Evolutionary conservation across 2,329 filamentous ascomycete species (phyloP).

Genomic region (Atkinsonella texensis): DNA sequence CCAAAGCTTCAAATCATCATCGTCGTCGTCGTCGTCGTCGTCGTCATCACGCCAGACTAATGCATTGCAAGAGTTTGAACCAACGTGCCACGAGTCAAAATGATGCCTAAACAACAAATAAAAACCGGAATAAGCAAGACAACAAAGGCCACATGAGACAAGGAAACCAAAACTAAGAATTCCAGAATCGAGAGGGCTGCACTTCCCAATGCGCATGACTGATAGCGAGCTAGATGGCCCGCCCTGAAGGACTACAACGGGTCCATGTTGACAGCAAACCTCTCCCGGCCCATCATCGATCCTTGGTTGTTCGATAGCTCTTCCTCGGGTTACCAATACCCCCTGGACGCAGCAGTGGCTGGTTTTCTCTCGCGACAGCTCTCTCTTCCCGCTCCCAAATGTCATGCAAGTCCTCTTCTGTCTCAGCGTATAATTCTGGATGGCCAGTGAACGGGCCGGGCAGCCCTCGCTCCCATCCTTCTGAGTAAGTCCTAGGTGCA

Average conservation of each 20-base stretch:
- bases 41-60: no score
- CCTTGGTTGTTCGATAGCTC: conserved; percentile 24
- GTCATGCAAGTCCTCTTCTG: conserved; percentile 37
- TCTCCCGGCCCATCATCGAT: conserved; percentile 1
- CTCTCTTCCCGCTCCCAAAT: conserved; percentile 39
- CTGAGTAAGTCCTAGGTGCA: conserved; percentile 33
- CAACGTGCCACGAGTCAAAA: no score
- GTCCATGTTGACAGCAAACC: not conserved
- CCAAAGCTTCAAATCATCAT: no score
- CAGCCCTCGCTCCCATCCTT: conserved; percentile 38
- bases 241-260: not conserved
- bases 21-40: no score
- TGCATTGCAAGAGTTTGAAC: no score
- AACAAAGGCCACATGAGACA: not conserved
- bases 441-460: conserved; percentile 40
- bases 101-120: not conserved
- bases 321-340: conserved; percentile 35
- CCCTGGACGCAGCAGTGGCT: conserved; percentile 37
- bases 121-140: not conserved
- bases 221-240: not conserved
- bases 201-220: not conserved
- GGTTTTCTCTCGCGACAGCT: conserved; percentile 36
- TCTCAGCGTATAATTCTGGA: conserved; percentile 39
- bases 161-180: not conserved
- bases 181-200: not conserved